Evolutionary conservation across 805 yeast species (phyloP), one percentile per base, ranked within the genome.

Genomic region (Metschnikowia lachancei): DNA sequence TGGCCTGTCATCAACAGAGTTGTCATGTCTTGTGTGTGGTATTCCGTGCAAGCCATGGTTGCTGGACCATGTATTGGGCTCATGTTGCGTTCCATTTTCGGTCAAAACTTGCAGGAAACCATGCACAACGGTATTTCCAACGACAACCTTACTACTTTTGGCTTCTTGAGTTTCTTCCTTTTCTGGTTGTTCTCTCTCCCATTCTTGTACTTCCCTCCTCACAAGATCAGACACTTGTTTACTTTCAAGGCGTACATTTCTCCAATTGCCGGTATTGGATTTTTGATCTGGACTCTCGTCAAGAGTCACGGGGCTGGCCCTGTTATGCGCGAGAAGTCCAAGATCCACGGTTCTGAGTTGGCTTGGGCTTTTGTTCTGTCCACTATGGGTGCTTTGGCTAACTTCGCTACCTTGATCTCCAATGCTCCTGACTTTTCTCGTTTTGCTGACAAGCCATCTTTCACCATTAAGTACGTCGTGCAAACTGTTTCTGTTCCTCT

Each of bases 1-100:
- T 90, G 95, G 96, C 96, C 95, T 4, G 82, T 90, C 38, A 59
- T 89, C 42, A 89, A 90, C 67, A 79, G 97, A 67, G 92, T 87
- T 32, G 91, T 86, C 10, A 85, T 90, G 88, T 85, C 89, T 28
- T 76, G 81, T 54, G 81, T 90, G 41, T 90, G 97, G 97, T 88
- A 84, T 60, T 82, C 94, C 24, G 94, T 87, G 24, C 96, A 89
- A 61, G 76, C 86, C 18, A 85, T 89, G 75, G 77, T 91, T 47
- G 94, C 95, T 45, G 95, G 92, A 28, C 80, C 88, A 51, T 85
- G 95, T 69, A 81, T 90, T 78, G 54, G 56, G 14, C 52, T 56
- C 18, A 86, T 89, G 92, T 69, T 90, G 47, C 72, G 79, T 52
- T 72, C 95, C 2, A 81, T 90, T 36, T 90, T 70, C 45, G 88